Conservation (phyloP, 1,284 basidiomycete species). For the Gymnopus androsaceus region DNA sequence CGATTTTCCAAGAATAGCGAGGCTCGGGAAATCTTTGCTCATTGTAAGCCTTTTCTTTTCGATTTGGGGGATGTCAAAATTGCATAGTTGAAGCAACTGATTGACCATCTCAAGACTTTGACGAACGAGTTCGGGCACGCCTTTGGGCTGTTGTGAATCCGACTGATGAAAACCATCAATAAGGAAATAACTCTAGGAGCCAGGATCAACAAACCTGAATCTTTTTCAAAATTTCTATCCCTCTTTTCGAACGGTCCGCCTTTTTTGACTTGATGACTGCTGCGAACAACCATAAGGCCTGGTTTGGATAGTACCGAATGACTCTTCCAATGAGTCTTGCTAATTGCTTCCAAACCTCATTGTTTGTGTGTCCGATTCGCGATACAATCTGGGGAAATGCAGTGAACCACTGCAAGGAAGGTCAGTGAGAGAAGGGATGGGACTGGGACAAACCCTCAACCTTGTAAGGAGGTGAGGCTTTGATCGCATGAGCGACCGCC, state of each 20-base stretch:
- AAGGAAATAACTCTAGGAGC: background rate
- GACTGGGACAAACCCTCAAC: conserved; percentile 42
- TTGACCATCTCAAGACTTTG: conserved; percentile 65
- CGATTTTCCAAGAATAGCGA: conserved; percentile 63
- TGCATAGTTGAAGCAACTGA: conserved; percentile 70
- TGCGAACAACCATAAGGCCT: conserved; percentile 92
- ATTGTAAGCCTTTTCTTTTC: conserved; percentile 55
- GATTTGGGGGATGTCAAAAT: conserved; percentile 45
- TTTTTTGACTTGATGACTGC: conserved; percentile 89
- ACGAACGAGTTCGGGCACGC: conserved; percentile 55
- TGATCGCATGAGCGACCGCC: conserved; percentile 56
- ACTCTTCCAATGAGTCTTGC: conserved; percentile 75
- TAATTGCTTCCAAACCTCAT: conserved; percentile 68
- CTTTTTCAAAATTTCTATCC: conserved; percentile 63
- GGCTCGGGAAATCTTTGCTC: conserved; percentile 63
- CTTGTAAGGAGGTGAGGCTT: conserved; percentile 74
- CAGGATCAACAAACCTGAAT: conserved; percentile 56
- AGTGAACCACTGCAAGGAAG: conserved; percentile 78
- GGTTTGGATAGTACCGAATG: conserved; percentile 83
- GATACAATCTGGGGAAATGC: conserved; percentile 98
- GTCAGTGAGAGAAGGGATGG: background rate
- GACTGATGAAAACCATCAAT: background rate
- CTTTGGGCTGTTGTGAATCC: too few relatives aligned
- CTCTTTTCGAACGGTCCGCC: conserved; percentile 60
- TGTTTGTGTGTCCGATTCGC: conserved; percentile 82